Evolutionary conservation across 176 grass and related monocot genomes (phyloP), one percentile per base, ranked within the genome.

Genomic region (Eremochloa ophiuroides): DNA sequence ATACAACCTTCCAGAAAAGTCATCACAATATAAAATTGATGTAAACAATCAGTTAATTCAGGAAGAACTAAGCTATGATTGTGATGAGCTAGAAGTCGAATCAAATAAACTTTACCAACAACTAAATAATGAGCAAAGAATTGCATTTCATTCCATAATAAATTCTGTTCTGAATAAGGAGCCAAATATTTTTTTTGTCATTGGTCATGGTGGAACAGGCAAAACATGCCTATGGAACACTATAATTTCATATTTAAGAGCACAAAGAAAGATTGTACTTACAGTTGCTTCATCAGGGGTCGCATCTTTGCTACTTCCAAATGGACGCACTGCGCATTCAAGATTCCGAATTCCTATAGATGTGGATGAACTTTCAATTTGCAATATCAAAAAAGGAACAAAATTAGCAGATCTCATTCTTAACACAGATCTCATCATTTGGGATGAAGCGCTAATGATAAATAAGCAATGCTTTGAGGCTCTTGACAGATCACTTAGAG

Each of bases 291-390:
- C 79, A 17, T 69, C 66, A 27, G n/a, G 37, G 10, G 28, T 61
- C 5, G 76, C 76, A 17, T 62, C 55, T 42, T 29, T 80, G 7
- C 15, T 80, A 14, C 18, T 78, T 29, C 26, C 22, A 16, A 33
- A 33, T 22, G 38, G 62, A 6, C 2, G 42, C 1, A 83, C 42
- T 2, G 33, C 66, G 2, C 65, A 83, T 42, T 83, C 43, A 2
- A 38, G 80, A 42, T 83, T 83, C 10, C 9, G 62, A 11, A 83
- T 83, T 27, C 80, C 80, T 6, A 27, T 83, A 40, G n/a, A 83
- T 25, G 3, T 83, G 1, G 27, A 29, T 56, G n/a, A 72, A 4
- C 4, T 56, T 3, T 53, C 27, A 14, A 43, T 42, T 0, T 83
- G 66, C 12, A 23, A 83, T 16, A 83, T 83, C n/a, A 61, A 38